Evolutionary conservation across 164 flowering plant species (phyloP), one percentile per base, ranked within the genome.

Genomic region (Dillenia turbinata): DNA sequence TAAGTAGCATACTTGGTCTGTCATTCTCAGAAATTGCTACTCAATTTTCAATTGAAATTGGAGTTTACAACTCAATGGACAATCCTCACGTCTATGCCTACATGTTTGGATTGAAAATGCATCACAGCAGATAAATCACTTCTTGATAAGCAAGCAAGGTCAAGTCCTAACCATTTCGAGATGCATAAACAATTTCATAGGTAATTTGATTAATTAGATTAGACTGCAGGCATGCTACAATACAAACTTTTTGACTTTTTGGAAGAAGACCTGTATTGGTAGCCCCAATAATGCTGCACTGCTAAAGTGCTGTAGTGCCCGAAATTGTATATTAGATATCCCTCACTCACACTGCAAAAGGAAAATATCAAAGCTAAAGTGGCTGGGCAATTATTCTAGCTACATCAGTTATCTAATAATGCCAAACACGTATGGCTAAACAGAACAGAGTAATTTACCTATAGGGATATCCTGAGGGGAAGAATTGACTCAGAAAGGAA

Each of bases 391-490:
- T 33, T 33, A 33, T 6, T 33, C 40, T 4, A 33, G 40, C 40
- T 33, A 33, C 5, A 33, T 33, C 40, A 33, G 40, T 33, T 33
- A 33, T 33, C 7, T 9, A 10, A 4, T 47, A 15, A 48, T 47
- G 17, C 12, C 19, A 16, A 50, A 16, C 12, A 43, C 7, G 54
- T 47, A 13, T 12, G 1, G 15, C 49, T 22, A 66, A 12, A n/a
- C 12, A 48, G 0, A 17, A 52, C 9, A 43, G 45, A 47, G 14
- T 9, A 10, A 58, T 51, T 57, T 45, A 89, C 98, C 98, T 94
- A 68, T 90, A 89, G 51, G 97, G 98, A 75, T 90, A 94, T 57
- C 97, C 98, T 11, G 96, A 79, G 6, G 97, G 98, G 57, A 94
- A 94, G 72, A 94, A 94, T 51, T 82, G 84, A 68, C 78, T 91